Base-by-base conservation (phyloP, 148 eudicot species). In the Spergularia marina region DNA sequence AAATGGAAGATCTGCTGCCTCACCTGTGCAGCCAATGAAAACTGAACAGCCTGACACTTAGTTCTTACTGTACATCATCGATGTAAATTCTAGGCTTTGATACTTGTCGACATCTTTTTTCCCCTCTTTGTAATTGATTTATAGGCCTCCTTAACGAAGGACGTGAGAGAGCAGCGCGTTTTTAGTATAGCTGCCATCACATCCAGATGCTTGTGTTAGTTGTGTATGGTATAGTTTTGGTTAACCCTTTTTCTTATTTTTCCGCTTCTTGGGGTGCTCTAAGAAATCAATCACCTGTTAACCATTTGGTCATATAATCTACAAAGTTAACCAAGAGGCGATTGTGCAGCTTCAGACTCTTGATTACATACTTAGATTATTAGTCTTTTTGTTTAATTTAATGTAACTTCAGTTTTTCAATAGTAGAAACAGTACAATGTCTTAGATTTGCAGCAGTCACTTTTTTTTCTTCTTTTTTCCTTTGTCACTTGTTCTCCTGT, bases 41-140 rank as follows among this genome's bases (percentile, higher is more conserved):
- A 81, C 86, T 2, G 94, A 95, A 86, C 88, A 80, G 55, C 90
- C 85, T 44, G 92, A 90, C 79, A 76, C 80, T 41, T 91, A 86
- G 84, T 60, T 55, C 49, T 47, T 30, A 15, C 62, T 65, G 80
- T 72, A 70, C 56, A 61, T 57, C 56, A 66, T 20, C 61, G 70
- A 62, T 83, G 86, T 85, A 86, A 72, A 82, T 85, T 78, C 72
- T 77, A 74, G 36, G 64, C 68, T 25, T 55, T 47, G 51, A 23
- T 20, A 62, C 70, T 64, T 12, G 54, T 58, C 73, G 51, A 77
- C 71, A 36, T 34, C 36, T 39, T 9, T 56, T 39, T 56, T 39
- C 49, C 36, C 40, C 59, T 58, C 39, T 34, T 5, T 77, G 72
- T 73, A 67, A 66, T 65, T 63, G 14, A 61, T 59, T 49, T 70